Base-by-base conservation (phyloP, 2,329 filamentous ascomycete species). In the Madurella mycetomatis region DNA sequence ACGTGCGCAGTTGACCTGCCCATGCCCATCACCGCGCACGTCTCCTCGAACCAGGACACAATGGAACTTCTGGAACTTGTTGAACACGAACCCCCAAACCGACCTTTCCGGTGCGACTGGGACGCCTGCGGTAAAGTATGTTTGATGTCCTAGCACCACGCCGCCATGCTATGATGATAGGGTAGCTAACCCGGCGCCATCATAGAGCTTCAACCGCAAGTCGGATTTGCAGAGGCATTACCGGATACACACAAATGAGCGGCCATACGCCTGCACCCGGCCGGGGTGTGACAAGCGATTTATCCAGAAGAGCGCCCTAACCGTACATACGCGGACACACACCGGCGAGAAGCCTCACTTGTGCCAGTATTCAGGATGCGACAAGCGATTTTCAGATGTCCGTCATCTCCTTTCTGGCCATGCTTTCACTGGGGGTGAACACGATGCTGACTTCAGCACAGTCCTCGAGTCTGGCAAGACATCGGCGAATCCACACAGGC, bases 341-440 rank as follows among this genome's bases (percentile, higher is more conserved):
- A 87, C 84, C 1, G 84, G 84, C 53, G 85, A 88, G 72, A 88
- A 88, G 69, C 85, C 85, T 55, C 84, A 88, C 61, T 78, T 83
- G 62, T 88, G 85, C 64, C 78, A 84, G 64, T 80, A 85, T 60
- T 70, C 79, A 25, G 83, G 81, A 17, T 88, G 85, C 63, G 82
- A 80, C 43, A 88, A 87, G 72, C 76, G 82, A 41, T 88, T 88
- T 65, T 87, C 85, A 51, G 85, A 88, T 70, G 84, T 86, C 70
- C 61, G 82, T 76, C 5, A 31, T 41, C 42, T 18, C 12, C 40
- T 9, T 34, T 30, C 31, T 51, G 16, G 11, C 18, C 34, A 37
- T 12, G 34, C 37, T 30, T 16, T 12, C 3, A n/a, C 11, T 25
- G 25, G 25, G 25, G 32, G n/a, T n/a, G 17, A 32, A 55, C 15